These are phyloP conservation scores for Dysphania ambrosioides DNA, from an alignment of 148 eudicot species.

Conservation along the genomic window DNA sequence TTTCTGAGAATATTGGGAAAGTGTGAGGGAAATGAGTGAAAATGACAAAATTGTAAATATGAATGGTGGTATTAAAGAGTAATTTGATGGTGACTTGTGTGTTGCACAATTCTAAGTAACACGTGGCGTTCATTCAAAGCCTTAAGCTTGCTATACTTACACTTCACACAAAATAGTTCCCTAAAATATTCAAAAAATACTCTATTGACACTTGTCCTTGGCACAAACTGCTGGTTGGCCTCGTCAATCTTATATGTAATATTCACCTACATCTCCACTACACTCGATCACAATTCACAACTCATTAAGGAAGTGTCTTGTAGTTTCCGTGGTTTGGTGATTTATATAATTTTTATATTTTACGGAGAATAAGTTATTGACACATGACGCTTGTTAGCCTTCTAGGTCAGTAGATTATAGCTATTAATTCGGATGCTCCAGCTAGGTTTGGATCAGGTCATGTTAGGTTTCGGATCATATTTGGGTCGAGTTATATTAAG, in stretches of 20 bases:
- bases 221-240: not conserved
- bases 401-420: not conserved
- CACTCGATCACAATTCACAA: not conserved
- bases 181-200: not conserved
- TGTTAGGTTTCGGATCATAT: no score
- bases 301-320: not conserved
- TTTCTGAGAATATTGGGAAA: no score
- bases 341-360: not conserved
- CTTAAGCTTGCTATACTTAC: not conserved
- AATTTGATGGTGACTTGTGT: no score
- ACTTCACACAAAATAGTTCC: not conserved
- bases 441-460: no score
- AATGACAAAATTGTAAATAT: no score
- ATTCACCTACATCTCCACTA: not conserved
- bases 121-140: not conserved
- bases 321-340: not conserved
- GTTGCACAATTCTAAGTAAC: not conserved
- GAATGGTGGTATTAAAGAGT: no score
- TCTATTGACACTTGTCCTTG: constrained; percentile 13
- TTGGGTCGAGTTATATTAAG: no score
- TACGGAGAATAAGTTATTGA: not conserved
- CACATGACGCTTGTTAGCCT: not conserved
- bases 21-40: no score
- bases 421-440: no score
- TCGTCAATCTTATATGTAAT: constrained; percentile 11